A percentile compares a stretch with the other conserved stretches of the same genome.
Evolutionary conservation across 257 asterid genomes (phyloP).

Genomic region (Solanum chiquidenum): DNA sequence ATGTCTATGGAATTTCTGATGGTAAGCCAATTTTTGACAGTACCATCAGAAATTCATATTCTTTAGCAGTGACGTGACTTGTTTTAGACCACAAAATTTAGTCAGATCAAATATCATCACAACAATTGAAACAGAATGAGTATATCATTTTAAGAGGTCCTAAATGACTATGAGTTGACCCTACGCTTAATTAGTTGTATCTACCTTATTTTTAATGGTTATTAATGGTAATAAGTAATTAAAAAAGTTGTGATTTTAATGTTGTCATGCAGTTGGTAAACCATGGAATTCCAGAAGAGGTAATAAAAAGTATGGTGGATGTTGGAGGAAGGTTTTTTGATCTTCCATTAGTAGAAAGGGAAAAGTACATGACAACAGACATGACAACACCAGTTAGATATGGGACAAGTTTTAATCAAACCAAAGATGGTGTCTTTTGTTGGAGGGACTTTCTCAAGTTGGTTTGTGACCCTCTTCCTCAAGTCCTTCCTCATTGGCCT

Average conservation of each 20-base stretch:
- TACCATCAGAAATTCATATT: not conserved
- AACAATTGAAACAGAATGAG: not conserved
- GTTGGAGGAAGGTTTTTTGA: constrained; percentile 52
- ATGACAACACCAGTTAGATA: constrained; percentile 51
- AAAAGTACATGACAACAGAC: constrained; percentile 72
- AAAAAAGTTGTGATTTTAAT: not conserved
- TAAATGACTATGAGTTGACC: not conserved
- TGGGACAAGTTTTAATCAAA: constrained; percentile 92
- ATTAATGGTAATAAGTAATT: not conserved
- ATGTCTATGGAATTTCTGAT: not conserved
- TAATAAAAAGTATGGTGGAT: constrained; percentile 35
- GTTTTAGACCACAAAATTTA: too few relatives aligned
- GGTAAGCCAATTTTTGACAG: not conserved
- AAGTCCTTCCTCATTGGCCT: constrained; percentile 72
- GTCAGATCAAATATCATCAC: not conserved
- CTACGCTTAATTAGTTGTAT: not conserved
- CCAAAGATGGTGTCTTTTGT: constrained; percentile 61
- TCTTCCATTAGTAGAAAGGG: constrained; percentile 56
- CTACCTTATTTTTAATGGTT: not conserved
- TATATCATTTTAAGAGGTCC: not conserved
- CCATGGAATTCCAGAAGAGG: constrained; percentile 51
- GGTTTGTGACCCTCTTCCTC: constrained; percentile 43
- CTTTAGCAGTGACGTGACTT: not conserved
- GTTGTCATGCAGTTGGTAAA: constrained; percentile 48
- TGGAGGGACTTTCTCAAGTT: constrained; percentile 94